A percentile compares a stretch with the other conserved stretches of the same genome.
Evolutionary conservation across 1,284 basidiomycete genomes (phyloP).

Genomic region (Heterobasidion irregulare): DNA sequence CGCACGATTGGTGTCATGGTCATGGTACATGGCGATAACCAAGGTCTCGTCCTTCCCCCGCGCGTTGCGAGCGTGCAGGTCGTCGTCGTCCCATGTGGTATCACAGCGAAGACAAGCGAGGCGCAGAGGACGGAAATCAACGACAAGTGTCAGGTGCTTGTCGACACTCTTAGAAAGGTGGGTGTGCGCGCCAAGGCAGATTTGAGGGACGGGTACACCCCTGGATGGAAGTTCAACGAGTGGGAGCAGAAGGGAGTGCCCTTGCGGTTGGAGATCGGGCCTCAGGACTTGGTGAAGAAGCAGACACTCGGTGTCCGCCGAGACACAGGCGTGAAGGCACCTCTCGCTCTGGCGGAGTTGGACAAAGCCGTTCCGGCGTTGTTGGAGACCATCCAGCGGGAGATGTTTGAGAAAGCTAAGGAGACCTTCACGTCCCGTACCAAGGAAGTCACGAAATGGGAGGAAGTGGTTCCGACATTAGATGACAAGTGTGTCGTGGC

Average conservation of each 20-base stretch:
- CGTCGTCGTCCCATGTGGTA: constrained; percentile 88
- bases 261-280: constrained; percentile 93
- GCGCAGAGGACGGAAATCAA: constrained; percentile 70
- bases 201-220: constrained; percentile 91
- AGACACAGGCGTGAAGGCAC: constrained; percentile 76
- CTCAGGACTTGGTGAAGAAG: constrained; percentile 82
- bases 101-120: constrained; percentile 76
- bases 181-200: constrained; percentile 88
- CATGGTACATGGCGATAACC: constrained; percentile 98
- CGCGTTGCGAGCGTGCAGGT: constrained; percentile 91
- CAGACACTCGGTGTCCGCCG: constrained; percentile 85
- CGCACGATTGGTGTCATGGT: constrained; percentile 98
- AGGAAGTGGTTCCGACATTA: constrained; percentile 84
- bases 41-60: constrained; percentile 93
- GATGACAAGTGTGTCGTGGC: constrained; percentile 87
- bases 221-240: constrained; percentile 98
- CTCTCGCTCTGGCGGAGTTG: constrained; percentile 65
- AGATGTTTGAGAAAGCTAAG: constrained; percentile 84
- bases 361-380: constrained; percentile 50
- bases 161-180: constrained; percentile 57
- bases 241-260: constrained; percentile 99
- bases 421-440: constrained; percentile 70
- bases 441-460: constrained; percentile 79
- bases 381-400: constrained; percentile 82
- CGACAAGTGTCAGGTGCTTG: constrained; percentile 71